A percentile compares a stretch with the other conserved stretches of the same genome.
Evolutionary conservation across 2,329 filamentous ascomycete genomes (phyloP).

Genomic region (Sclerotinia nivalis): DNA sequence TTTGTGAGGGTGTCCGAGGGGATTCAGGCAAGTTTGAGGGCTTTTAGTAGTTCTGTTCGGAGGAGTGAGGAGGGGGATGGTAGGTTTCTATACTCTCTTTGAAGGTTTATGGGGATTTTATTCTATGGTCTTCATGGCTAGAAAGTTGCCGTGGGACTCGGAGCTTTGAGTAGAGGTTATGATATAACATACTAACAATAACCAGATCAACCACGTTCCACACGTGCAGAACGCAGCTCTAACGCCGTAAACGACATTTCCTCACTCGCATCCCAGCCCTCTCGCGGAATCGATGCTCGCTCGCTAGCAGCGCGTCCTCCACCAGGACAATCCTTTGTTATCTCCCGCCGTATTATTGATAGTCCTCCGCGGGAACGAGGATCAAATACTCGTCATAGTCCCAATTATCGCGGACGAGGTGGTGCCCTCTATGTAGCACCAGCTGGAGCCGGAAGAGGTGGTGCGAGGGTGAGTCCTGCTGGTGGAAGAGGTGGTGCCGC

Average conservation of each 20-base stretch:
- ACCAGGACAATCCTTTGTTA: slow-evolving; percentile 29
- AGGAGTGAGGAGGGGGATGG: slow-evolving; percentile 31
- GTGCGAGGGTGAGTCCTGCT: slow-evolving; percentile 30
- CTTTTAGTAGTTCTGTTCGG: slow-evolving; percentile 39
- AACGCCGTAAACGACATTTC: slow-evolving; percentile 37
- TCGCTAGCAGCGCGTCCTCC: slow-evolving; percentile 39
- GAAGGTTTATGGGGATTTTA: neutral
- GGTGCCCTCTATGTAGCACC: slow-evolving; percentile 1
- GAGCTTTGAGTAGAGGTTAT: neutral
- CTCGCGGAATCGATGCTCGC: slow-evolving; percentile 40
- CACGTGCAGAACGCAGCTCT: slow-evolving; percentile 30
- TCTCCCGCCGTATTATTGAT: slow-evolving; percentile 27
- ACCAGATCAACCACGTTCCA: neutral
- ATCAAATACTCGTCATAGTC: neutral
- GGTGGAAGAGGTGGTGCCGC: slow-evolving; percentile 13
- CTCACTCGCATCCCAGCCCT: slow-evolving; percentile 32
- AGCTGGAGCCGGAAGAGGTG: slow-evolving; percentile 26
- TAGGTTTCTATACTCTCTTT: slow-evolving; percentile 14
- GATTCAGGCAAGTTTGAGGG: slow-evolving; percentile 39
- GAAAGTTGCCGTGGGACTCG: no score
- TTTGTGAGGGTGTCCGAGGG: slow-evolving; percentile 38
- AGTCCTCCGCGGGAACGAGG: neutral
- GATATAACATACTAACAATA: neutral
- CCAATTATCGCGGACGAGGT: slow-evolving; percentile 19
- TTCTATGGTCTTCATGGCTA: no score